Base-by-base conservation (phyloP, 352 stramenopile genomes). In the Phytophthora pinifolia region DNA sequence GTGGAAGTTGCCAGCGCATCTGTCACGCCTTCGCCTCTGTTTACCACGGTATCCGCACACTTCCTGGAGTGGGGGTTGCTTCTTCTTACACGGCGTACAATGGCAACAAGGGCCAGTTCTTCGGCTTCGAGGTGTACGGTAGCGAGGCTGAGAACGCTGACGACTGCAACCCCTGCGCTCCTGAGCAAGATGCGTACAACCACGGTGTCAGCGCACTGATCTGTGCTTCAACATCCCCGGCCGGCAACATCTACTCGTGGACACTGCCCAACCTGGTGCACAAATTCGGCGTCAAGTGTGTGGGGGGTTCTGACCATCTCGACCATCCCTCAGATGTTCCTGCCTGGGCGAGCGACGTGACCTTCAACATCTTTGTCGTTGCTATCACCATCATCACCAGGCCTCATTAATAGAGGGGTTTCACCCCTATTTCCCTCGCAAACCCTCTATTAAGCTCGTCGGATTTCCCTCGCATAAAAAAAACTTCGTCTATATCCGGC, bases 101-200 rank as follows among this genome's bases (percentile, higher is more conserved):
- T 51, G 67, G 72, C 35, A 76, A 74, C 57, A 86, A 86, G 48
- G 73, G 76, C 3, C 70, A 82, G 47, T 86, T 83, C 55, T 86
- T 83, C 33, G 76, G 76, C 6, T 35, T 82, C 12, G 67, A 74
- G 30, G 76, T 86, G 15, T 79, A 76, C 37, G 44, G 49, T n/a
- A 73, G 76, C 9, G 36, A 31, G 0, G 42, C 72, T 7, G 56
- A 63, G 12, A 69, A 62, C 34, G 76, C 76, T 4, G 70, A 83
- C 29, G 61, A 13, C 6, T 86, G 75, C 31, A 34, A 67, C 45
- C 41, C 49, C 10, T 86, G 76, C 42, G 66, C 61, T 0, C 13
- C 59, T 3, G 48, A 51, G 10, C 76, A 86, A 47, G 33, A 58
- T 9, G 52, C 52, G 0, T 86, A 70, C 67, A 86, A 78, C 46